These are phyloP conservation scores for Pleomassaria siparia DNA, from an alignment of 2,329 filamentous ascomycete species.

Conservation along the genomic window DNA sequence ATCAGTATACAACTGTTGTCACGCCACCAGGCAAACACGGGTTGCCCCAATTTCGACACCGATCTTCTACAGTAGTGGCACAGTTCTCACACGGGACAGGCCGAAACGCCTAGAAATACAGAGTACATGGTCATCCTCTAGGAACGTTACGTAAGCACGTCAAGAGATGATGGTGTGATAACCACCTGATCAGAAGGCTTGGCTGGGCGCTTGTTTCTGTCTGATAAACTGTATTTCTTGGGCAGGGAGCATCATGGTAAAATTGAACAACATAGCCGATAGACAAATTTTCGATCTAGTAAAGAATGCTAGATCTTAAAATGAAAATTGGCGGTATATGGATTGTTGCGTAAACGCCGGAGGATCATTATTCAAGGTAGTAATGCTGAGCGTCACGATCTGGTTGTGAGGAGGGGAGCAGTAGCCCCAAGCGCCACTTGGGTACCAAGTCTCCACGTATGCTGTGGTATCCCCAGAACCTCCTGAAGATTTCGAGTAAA, in stretches of 20 bases:
- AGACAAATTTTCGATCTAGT: too few species aligned
- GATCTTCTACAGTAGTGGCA: neutral
- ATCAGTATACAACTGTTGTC: neutral
- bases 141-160: too few species aligned
- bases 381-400: neutral
- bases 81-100: neutral
- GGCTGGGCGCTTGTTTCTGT: too few species aligned
- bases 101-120: neutral
- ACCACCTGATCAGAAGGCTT: too few species aligned
- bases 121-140: neutral
- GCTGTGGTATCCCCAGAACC: neutral
- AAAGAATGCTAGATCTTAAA: too few species aligned
- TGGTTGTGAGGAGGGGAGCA: neutral
- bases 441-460: neutral
- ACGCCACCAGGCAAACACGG: neutral
- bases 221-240: too few species aligned
- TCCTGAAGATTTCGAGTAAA: neutral
- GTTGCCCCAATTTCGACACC: neutral
- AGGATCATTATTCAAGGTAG: neutral
- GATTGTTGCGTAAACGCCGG: neutral
- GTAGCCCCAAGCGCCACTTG: neutral
- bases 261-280: too few species aligned
- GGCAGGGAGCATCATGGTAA: too few species aligned
- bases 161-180: too few species aligned
- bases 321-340: too few species aligned